Evolutionary conservation across 768 basidiomycete species (phyloP).

Genomic region (Leucogyrophana mollusca): DNA sequence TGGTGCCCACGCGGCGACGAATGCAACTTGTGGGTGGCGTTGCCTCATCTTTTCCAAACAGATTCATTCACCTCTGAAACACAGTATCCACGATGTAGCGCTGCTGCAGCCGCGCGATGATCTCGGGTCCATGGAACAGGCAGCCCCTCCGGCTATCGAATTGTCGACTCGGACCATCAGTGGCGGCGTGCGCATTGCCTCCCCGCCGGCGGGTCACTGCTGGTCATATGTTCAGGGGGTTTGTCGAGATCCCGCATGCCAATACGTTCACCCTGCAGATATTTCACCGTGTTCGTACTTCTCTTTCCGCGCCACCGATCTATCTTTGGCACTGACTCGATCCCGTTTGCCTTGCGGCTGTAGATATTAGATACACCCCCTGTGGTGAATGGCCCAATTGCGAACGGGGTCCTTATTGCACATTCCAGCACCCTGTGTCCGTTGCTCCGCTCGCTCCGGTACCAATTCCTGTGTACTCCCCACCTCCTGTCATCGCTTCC

Average conservation of each 20-base stretch:
- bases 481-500: too few relatives aligned
- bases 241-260: conserved; percentile 26
- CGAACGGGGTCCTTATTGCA: conserved; percentile 19
- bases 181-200: conserved; percentile 21
- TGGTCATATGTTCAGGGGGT: conserved; percentile 38
- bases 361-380: conserved; percentile 36
- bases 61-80: not conserved
- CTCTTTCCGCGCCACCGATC: not conserved
- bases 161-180: conserved; percentile 17
- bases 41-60: not conserved
- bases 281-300: conserved; percentile 30
- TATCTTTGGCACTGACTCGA: not conserved
- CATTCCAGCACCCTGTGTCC: conserved; percentile 28
- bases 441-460: conserved; percentile 13
- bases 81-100: conserved; percentile 21
- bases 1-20: conserved; percentile 41
- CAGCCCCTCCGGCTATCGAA: too few relatives aligned
- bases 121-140: conserved; percentile 1
- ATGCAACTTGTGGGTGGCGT: conserved; percentile 39
- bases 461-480: not conserved
- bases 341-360: not conserved
- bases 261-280: conserved; percentile 30
- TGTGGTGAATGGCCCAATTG: conserved; percentile 34
- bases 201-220: conserved; percentile 30
- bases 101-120: conserved; percentile 23